Evolutionary conservation across 2,329 filamentous ascomycete genomes (phyloP), one percentile per base, ranked within the genome.

Genomic region (Pyricularia pennisetigena): DNA sequence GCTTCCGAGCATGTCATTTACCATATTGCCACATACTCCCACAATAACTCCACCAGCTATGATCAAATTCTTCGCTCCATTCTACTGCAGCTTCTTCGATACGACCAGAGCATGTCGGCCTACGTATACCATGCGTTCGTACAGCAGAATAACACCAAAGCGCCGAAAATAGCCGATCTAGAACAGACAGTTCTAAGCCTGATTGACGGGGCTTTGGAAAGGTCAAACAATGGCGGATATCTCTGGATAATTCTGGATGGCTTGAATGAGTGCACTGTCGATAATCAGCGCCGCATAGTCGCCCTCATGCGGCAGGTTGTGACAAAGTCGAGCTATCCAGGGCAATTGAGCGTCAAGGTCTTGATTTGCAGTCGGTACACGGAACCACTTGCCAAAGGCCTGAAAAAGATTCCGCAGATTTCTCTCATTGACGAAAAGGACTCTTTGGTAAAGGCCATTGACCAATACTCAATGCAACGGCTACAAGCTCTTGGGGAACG

Each of bases 21-120:
- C 2, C 77, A 81, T 63, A 77, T 80, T 41, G 80, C 77, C 70
- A 77, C 72, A 5, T 74, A 76, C 14, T 70, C 72, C 0, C 75
- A 78, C 6, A 65, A 69, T 0, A 71, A 74, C 2, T 80, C 79
- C 0, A 76, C 70, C 0, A 35, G 72, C 4, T 79, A 79, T 67
- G 75, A 78, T 0, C 68, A 74, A 4, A 74, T 79, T 4, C 68
- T 79, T 0, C 70, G 71, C 9, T 77, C 75, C 1, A 14, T 79
- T 0, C 69, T 80, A 7, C 35, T 74, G 0, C 77, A 80, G 49
- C 65, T 77, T 0, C 66, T 78, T 12, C 74, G 70, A 3, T 23
- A 30, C 0, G 70, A 74, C 28, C 64, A 12, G 10, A 74, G 77
- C 10, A 62, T 76, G 12, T 69, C 74, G 1, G 71, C 73, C 3